Base-by-base conservation (phyloP, 2,329 filamentous ascomycete species). In the Penicillium sp. region DNA sequence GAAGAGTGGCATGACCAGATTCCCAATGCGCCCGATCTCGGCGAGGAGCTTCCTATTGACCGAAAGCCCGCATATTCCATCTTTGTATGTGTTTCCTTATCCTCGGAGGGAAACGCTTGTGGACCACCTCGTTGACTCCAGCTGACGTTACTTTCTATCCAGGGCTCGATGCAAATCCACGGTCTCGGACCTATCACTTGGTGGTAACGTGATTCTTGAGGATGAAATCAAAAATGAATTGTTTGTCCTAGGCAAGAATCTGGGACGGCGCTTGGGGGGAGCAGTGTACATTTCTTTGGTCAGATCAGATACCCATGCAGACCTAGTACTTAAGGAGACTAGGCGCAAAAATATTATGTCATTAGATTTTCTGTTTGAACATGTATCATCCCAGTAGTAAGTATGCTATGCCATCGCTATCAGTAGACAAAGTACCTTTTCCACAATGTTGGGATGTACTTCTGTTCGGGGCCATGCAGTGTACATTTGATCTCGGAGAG, bases 1-100 rank as follows among this genome's bases (percentile, higher is more conserved):
- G 95, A 99, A 78, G 86, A 91, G 67, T 99, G 95, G 93, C 87
- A 92, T 62, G 94, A 98, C 74, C 90, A 96, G 76, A 88, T 90
- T 45, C 89, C 94, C 0, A 84, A 85, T 59, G 87, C 88, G 55
- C 86, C 89, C 38, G 85, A 89, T 65, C 82, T 86, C 14, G 84
- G 85, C 42, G 86, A 90, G 52, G 84, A 85, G 53, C 78, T 82
- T 26, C 78, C 80, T 3, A 78, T 78, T 55, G 84, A 87, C 57
- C 86, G 87, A 68, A 84, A 83, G 62, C 87, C 90, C 5, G 77
- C 79, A 6, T 81, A 81, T 65, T 79, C 78, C 1, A 80, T 81
- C 55, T 77, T 78, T 55, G 79, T 81, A 71, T 8, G 68, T 65
- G 13, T 0, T 8, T 22, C 26, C 6, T 1, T 5, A 19, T 16